Base-by-base conservation (phyloP, 495 filamentous ascomycete genomes). In the Friedmanniomyces simplex region DNA sequence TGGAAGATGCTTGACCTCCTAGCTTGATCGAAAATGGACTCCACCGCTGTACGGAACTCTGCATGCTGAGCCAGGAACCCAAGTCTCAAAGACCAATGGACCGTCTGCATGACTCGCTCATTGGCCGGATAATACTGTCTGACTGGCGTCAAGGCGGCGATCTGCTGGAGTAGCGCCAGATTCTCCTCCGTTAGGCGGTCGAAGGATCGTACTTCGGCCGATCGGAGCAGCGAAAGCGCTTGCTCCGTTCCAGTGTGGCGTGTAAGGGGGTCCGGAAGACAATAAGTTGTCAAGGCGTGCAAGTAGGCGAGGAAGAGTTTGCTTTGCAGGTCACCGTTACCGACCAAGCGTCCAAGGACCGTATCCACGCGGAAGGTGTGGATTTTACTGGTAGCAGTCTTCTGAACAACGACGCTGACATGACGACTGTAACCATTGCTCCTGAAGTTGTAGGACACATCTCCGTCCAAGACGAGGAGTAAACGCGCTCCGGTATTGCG, bases 181-280 rank as follows among this genome's bases (percentile, higher is more conserved):
- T 82, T 71, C 4, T 71, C 69, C 0, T 54, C 11, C 3, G 67
- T 58, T 1, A 85, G 68, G 3, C 55, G 59, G 10, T 66, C 62
- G 45, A 81, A 83, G 0, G 82, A 85, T 47, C 72, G 61, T 0
- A 79, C 60, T 1, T 77, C 68, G 25, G 77, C 77, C 1, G 73
- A 76, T 0, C 58, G 56, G 12, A 86, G 70, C 21, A 78, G 74
- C 0, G 60, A 54, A 0, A 87, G 63, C 0, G 78, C 74, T 60
- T 85, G 72, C 56, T 87, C 84, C 0, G 81, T 86, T 0, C 85
- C 85, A 3, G 81, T 87, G 22, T 68, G 72, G 0, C 61, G 55
- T 0, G 80, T 83, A 0, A 87, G 64, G 0, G 73, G 70, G 59
- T 89, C 85, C 0, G 78, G 74, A 0, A 86, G 58, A 45, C 73